Evolutionary conservation across 2,329 filamentous ascomycete species (phyloP).

Genomic region (Phialophora verrucosa): DNA sequence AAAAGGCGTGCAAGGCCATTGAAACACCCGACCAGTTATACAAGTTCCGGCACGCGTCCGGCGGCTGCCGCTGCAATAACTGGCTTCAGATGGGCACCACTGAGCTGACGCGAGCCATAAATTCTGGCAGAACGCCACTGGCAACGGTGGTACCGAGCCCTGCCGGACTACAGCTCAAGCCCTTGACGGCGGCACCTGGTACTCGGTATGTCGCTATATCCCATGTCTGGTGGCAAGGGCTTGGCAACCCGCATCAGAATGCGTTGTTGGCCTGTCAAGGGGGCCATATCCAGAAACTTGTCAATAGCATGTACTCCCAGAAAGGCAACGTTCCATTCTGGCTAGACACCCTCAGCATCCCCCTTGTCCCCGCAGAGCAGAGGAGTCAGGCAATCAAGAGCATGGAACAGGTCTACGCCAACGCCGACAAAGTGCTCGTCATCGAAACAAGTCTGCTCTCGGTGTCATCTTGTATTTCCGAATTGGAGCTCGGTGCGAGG

Average conservation of each 20-base stretch:
- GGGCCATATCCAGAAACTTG: neutral
- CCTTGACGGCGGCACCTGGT: neutral
- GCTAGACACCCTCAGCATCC: no score
- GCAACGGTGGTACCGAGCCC: neutral
- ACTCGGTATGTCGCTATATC: neutral
- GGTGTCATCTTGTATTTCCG: no score
- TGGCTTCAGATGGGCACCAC: neutral
- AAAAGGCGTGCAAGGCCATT: neutral
- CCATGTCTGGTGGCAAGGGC: neutral
- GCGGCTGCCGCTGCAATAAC: neutral
- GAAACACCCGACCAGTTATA: neutral
- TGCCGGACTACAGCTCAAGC: neutral
- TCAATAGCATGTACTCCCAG: no score
- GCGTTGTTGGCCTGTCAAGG: neutral
- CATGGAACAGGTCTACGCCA: no score
- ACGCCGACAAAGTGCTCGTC: no score
- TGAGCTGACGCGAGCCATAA: neutral
- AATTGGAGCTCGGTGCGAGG: no score
- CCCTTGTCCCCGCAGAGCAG: no score
- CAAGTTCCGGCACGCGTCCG: neutral
- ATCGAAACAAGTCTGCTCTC: no score
- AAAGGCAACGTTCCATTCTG: no score
- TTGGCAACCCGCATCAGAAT: neutral
- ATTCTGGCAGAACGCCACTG: neutral
- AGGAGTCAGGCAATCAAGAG: no score